Evolutionary conservation across 139 green algal genomes (phyloP), one percentile per base, ranked within the genome.

Genomic region (Microglena sp.): DNA sequence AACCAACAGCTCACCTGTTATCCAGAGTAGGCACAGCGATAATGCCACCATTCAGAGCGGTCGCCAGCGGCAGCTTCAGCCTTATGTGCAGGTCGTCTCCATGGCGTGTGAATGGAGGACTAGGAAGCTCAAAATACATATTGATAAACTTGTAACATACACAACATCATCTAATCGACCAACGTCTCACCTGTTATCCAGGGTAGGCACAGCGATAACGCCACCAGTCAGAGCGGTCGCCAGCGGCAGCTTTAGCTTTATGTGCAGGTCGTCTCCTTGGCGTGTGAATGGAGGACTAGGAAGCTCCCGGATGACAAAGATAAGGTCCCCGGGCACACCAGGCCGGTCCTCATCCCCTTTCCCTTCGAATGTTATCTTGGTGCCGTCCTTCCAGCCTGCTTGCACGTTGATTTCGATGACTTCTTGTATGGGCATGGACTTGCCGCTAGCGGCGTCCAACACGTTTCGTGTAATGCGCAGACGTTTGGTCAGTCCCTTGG

Each of bases 321-420:
- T 68, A 1, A 82, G 59, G 68, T 82, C 76, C 18, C 62, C 54
- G n/a, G 68, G 73, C 1, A 58, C 66, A 15, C 29, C 84, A 2
- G 87, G 88, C 22, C 75, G 58, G 69, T 91, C 78, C 70, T 78
- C 70, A 56, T 82, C 67, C n/a, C 75, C 76, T 68, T 82, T 80
- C 59, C 73, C 73, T 2, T 59, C 35, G 54, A 70, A 80, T 26
- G 63, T 79, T 26, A 80, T 62, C 24, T 59, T 45, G 18, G 81
- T 87, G 30, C 54, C 53, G 8, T 79, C 79, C 72, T 90, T 90
- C 83, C 83, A 90, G 2, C 84, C 84, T 5, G 84, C 80, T 72
- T 80, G 76, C 5, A 89, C 71, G 18, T 83, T 73, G 18, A 90
- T 66, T 45, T 68, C 69, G 24, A 90, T 11, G 36, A 87, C 72